Evolutionary conservation across 2,329 filamentous ascomycete genomes (phyloP).

Genomic region (Aspergillus unguis): DNA sequence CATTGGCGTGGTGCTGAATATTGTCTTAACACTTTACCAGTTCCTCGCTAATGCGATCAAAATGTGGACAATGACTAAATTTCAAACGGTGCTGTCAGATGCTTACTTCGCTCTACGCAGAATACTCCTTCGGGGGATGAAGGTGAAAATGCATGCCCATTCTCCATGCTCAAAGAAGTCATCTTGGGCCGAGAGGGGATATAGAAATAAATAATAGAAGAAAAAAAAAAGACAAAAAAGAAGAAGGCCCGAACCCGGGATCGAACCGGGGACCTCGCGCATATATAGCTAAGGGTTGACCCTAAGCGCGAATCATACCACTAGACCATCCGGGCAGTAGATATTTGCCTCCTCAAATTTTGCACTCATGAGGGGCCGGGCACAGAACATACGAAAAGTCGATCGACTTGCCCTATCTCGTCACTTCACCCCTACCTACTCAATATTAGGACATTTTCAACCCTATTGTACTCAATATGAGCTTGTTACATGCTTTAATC

Average conservation of each 20-base stretch:
- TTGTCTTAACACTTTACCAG: slow-evolving; percentile 47
- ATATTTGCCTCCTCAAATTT: not conserved
- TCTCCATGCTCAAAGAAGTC: no score
- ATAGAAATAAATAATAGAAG: not conserved
- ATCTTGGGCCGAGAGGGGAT: no score
- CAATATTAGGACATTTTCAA: no score
- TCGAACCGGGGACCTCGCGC: not conserved
- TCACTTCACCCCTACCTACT: no score
- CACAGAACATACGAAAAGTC: no score
- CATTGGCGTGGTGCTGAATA: slow-evolving; percentile 47
- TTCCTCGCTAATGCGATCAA: slow-evolving; percentile 35
- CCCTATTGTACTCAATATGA: no score
- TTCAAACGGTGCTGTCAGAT: slow-evolving; percentile 36
- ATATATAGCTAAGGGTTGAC: not conserved
- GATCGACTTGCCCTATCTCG: no score
- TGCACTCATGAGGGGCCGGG: no score
- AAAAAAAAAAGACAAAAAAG: not conserved
- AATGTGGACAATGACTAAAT: slow-evolving; percentile 22
- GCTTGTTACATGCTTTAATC: no score
- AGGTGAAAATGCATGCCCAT: not conserved
- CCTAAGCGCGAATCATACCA: not conserved
- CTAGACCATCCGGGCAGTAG: not conserved
- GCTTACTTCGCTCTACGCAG: slow-evolving; percentile 47
- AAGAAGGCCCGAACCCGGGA: not conserved
- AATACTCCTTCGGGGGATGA: slow-evolving; percentile 28